phyloP scores from a whole-genome alignment of 163 green algal genomes.

The Scenedesmus sp. region DNA sequence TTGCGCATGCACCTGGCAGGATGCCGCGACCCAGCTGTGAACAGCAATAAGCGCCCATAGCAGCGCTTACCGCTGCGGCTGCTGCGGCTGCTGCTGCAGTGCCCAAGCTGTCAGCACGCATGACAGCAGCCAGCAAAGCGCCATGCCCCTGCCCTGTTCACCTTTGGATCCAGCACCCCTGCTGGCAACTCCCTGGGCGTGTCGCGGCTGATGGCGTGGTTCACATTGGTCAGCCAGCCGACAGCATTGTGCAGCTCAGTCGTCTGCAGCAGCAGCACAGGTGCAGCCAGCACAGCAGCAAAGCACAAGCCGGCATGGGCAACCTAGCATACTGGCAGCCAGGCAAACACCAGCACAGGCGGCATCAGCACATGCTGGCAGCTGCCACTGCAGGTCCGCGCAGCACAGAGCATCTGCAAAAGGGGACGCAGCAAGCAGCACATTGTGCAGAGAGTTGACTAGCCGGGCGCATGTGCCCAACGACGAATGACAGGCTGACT shows the following conservation, averaged over 20 bases:
- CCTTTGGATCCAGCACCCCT: conserved; percentile 45
- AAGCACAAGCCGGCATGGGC: neutral
- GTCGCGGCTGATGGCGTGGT: neutral
- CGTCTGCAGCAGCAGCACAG: conserved; percentile 17
- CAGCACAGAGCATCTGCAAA: neutral
- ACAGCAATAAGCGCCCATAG: neutral
- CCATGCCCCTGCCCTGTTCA: neutral
- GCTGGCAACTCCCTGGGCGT: neutral
- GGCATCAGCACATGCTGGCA: neutral
- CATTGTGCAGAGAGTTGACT: too few relatives aligned
- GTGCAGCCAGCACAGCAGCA: neutral
- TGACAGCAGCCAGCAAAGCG: neutral
- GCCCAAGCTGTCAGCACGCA: neutral
- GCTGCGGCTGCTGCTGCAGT: conserved; percentile 4
- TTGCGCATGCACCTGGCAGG: neutral
- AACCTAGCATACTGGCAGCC: neutral
- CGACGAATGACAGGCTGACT: too few relatives aligned
- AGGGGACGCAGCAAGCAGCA: neutral
- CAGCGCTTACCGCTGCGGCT: neutral
- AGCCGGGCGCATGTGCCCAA: too few relatives aligned
- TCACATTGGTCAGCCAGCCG: conserved; percentile 39
- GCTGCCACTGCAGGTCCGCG: neutral
- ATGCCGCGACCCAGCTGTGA: neutral
- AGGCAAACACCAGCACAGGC: neutral
- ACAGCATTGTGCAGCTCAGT: conserved; percentile 32